phyloP scores from a whole-genome alignment of 441 rosid genomes.

The Cnidoscolus chayamansa region DNA sequence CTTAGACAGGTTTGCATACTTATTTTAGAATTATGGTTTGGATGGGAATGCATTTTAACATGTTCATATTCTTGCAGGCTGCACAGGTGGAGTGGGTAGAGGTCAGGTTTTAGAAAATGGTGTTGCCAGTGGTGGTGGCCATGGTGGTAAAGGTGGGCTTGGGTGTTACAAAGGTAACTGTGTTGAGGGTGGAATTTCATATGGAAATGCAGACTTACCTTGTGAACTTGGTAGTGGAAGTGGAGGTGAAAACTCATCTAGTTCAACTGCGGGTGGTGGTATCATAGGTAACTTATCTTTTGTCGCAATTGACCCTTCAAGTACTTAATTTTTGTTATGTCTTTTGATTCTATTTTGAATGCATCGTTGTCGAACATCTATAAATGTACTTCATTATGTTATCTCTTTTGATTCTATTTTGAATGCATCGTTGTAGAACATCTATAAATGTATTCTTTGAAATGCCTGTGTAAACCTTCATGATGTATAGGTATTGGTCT shows the following conservation, averaged over 20 bases:
- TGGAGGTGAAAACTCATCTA: constrained; percentile 63
- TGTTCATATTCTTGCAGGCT: constrained; percentile 58
- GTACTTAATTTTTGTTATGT: constrained; percentile 2
- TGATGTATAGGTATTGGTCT: neutral
- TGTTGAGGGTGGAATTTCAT: constrained; percentile 72
- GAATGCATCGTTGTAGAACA: too few species aligned
- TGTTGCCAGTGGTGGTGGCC: constrained; percentile 96
- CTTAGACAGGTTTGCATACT: constrained; percentile 10
- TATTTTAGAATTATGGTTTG: constrained; percentile 14
- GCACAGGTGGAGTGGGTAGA: constrained; percentile 92
- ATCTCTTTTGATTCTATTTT: too few species aligned
- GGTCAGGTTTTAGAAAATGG: constrained; percentile 73
- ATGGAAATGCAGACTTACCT: constrained; percentile 86
- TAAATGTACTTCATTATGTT: neutral
- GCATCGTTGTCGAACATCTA: neutral
- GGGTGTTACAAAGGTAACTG: constrained; percentile 65
- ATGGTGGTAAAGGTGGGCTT: constrained; percentile 94
- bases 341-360: neutral
- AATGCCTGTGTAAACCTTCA: neutral
- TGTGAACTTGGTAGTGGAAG: constrained; percentile 99
- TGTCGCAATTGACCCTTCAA: neutral
- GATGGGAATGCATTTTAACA: neutral
- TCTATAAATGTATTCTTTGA: neutral
- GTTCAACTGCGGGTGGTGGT: constrained; percentile 93
- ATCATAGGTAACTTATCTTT: constrained; percentile 58